Evolutionary conservation across 169 alveolate species (phyloP).

Genomic region (Amoebophrya sp.): DNA sequence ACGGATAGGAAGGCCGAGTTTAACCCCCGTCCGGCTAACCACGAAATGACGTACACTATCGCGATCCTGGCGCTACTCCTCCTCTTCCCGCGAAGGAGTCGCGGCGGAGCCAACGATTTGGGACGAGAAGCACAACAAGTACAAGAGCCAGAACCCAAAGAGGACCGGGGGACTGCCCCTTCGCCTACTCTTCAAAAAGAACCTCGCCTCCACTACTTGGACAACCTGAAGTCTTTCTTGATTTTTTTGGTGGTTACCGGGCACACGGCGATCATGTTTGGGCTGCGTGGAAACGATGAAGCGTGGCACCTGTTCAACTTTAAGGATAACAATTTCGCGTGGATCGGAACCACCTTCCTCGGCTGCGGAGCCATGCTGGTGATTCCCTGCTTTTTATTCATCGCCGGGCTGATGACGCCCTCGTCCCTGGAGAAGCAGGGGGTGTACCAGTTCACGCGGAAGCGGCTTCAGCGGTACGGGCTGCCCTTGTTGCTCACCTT

Average conservation of each 20-base stretch:
- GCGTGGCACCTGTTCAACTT: background rate
- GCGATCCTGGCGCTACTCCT: background rate
- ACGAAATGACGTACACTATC: background rate
- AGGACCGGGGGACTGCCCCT: background rate
- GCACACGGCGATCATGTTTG: background rate
- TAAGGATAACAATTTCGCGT: background rate
- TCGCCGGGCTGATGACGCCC: background rate
- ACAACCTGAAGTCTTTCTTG: background rate
- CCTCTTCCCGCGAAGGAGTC: background rate
- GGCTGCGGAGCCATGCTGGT: background rate
- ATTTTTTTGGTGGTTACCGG: background rate
- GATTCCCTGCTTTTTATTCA: background rate
- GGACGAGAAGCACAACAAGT: background rate
- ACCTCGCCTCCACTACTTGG: background rate
- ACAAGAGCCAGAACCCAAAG: background rate
- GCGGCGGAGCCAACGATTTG: background rate
- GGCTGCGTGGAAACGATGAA: background rate
- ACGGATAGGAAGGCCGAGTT: too few relatives aligned
- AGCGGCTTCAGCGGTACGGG: background rate
- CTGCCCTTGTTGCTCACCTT: background rate
- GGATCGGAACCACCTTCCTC: background rate
- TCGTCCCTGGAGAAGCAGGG: background rate
- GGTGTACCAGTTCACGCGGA: background rate
- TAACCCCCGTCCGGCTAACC: too few relatives aligned
- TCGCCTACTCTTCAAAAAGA: background rate